Evolutionary conservation across 169 alveolate genomes (phyloP), one percentile per base, ranked within the genome.

Genomic region (Babesia bovis): DNA sequence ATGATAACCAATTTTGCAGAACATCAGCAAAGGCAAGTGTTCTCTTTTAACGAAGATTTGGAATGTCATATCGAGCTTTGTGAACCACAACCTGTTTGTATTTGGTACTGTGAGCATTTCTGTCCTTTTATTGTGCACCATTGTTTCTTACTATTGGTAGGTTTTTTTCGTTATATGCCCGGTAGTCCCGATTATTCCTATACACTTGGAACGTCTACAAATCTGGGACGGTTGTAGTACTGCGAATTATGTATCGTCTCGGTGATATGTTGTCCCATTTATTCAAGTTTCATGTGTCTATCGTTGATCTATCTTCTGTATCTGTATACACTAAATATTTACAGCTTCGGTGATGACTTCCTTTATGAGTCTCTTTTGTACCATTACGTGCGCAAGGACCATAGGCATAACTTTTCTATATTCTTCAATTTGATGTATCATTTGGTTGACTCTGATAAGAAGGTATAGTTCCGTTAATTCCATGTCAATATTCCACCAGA

Each of bases 331-430:
- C n/a, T n/a, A 53, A 21, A 17, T 30, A 36, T 61, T 10, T 28
- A 9, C 63, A 75, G 96, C 59, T 95, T 93, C 82, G 98, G 98
- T 10, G 94, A 86, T 81, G 92, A 93, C 44, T 95, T 94, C 87
- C 66, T 96, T 19, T 94, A 92, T 76, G 98, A 97, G 91, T 86
- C 98, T 32, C 96, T 94, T 78, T 84, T 97, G 19, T 96, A 96
- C 83, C 99, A 98, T 77, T 86, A 95, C 60, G 84, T 91, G 50
- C 91, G 99, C 72, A 92, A 93, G 71, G 99, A 98, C 78, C 96
- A 95, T 88, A 85, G 99, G 23, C 99, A 98, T 84, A 98, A 98
- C 87, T 96, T 95, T 83, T 96, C 99, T 3, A 90, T 95, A 42
- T 96, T 93, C 91, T 98, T 95, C 90, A 96, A 97, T 81, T 71